Conservation (phyloP, 1,284 basidiomycete species). For the Leccinum pachyderme region DNA sequence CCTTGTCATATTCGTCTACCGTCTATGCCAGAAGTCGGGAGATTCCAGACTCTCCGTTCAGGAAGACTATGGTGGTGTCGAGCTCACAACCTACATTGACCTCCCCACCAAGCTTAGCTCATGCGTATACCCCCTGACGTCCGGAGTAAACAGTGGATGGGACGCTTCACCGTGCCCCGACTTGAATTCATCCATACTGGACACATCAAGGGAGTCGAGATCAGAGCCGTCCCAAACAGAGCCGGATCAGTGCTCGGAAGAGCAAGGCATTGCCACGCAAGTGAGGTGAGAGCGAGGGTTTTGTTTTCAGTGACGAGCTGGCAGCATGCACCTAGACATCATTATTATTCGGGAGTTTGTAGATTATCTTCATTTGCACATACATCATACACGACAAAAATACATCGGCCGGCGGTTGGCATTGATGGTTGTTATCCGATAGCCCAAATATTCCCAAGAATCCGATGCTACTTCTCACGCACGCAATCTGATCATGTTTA, state of each 20-base stretch:
- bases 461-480: neutral
- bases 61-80: neutral
- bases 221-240: neutral
- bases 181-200: neutral
- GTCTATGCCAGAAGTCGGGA: constrained; percentile 6
- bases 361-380: neutral
- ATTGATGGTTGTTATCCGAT: neutral
- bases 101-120: constrained; percentile 15
- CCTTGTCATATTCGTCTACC: constrained; percentile 16
- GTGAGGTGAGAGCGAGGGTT: neutral
- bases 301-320: neutral
- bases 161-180: neutral
- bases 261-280: neutral
- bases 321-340: neutral
- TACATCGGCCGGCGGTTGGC: neutral
- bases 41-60: neutral
- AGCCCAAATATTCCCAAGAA: neutral
- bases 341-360: neutral
- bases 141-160: neutral
- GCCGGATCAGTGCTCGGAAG: too few relatives aligned
- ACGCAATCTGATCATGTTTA: neutral
- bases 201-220: neutral
- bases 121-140: neutral
- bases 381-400: neutral
- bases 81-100: constrained; percentile 21